These are phyloP conservation scores for Tuber microsphaerosporum DNA, from an alignment of 495 filamentous ascomycete genomes.

Conservation along the genomic window DNA sequence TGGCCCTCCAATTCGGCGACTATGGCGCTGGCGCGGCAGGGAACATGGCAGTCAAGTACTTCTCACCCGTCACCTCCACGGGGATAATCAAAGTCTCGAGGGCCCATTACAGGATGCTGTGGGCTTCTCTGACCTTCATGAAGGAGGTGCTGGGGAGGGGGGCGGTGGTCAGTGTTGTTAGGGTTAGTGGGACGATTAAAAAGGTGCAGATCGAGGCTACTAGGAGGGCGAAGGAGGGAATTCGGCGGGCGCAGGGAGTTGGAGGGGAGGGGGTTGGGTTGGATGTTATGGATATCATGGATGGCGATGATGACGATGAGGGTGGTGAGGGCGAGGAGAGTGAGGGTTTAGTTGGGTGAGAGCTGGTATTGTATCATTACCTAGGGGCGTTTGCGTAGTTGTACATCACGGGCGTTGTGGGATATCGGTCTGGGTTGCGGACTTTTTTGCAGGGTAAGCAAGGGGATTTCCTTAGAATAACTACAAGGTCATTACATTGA, in stretches of 20 bases:
- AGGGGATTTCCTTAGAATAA: not conserved
- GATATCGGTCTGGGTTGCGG: not conserved
- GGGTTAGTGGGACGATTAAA: slow-evolving; percentile 86
- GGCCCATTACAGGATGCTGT: slow-evolving; percentile 72
- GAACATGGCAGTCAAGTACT: slow-evolving; percentile 77
- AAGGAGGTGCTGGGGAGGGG: slow-evolving; percentile 54
- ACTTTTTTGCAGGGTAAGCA: not conserved
- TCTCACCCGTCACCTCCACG: slow-evolving; percentile 85
- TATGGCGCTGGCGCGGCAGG: slow-evolving; percentile 69
- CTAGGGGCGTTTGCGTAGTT: not conserved
- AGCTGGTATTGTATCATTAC: not conserved
- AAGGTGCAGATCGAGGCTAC: slow-evolving; percentile 88
- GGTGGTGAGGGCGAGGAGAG: not conserved
- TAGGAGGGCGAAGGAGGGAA: slow-evolving; percentile 61
- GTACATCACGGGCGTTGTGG: not conserved
- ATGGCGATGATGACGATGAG: slow-evolving; percentile 46
- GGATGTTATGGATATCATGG: slow-evolving; percentile 45
- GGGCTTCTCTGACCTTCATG: slow-evolving; percentile 81
- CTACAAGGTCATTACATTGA: not conserved
- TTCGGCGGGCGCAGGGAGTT: slow-evolving; percentile 53
- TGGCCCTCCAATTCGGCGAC: slow-evolving; percentile 76
- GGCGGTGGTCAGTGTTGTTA: slow-evolving; percentile 77
- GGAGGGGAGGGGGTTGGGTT: slow-evolving; percentile 43
- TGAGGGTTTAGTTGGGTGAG: not conserved
- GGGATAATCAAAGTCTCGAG: slow-evolving; percentile 77